Conservation (phyloP, 768 basidiomycete species). For the Kwoniella sp. region DNA sequence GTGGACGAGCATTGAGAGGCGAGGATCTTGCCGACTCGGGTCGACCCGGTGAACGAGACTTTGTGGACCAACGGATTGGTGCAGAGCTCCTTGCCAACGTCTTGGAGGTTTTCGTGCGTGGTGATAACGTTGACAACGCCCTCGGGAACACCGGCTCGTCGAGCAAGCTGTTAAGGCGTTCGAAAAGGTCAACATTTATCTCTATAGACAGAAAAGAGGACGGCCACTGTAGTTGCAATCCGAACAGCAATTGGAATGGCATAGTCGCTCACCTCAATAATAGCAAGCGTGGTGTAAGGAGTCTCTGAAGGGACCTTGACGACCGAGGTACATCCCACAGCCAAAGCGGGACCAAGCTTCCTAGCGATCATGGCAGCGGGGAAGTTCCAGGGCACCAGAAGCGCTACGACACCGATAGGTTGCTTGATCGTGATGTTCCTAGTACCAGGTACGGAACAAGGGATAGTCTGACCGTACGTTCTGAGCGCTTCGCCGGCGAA, state of each 20-base stretch:
- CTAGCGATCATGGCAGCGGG: constrained; percentile 77
- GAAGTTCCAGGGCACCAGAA: constrained; percentile 69
- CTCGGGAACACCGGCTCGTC: constrained; percentile 87
- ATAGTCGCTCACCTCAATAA: constrained; percentile 70
- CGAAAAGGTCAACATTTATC: neutral
- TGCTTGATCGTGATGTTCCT: constrained; percentile 93
- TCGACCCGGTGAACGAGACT: constrained; percentile 77
- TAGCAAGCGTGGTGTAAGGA: constrained; percentile 86
- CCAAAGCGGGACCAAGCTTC: constrained; percentile 63
- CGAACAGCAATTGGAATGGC: neutral
- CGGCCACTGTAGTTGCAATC: neutral
- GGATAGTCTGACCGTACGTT: constrained; percentile 88
- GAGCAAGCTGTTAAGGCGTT: constrained; percentile 68
- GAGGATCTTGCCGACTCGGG: constrained; percentile 58
- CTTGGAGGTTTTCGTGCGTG: constrained; percentile 76
- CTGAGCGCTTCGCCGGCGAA: constrained; percentile 88
- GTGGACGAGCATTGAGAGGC: constrained; percentile 54
- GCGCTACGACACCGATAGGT: constrained; percentile 62
- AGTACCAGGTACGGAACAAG: constrained; percentile 67
- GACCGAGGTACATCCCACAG: constrained; percentile 94
- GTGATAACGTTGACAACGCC: constrained; percentile 95
- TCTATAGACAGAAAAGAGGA: too few relatives aligned
- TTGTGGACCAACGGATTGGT: constrained; percentile 84
- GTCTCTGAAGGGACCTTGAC: constrained; percentile 95
- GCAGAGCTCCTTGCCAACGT: constrained; percentile 93